A percentile compares a stretch with the other conserved stretches of the same genome.
Evolutionary conservation across 2,329 filamentous ascomycete genomes (phyloP).

Genomic region (Arthrobotrys sinensis): DNA sequence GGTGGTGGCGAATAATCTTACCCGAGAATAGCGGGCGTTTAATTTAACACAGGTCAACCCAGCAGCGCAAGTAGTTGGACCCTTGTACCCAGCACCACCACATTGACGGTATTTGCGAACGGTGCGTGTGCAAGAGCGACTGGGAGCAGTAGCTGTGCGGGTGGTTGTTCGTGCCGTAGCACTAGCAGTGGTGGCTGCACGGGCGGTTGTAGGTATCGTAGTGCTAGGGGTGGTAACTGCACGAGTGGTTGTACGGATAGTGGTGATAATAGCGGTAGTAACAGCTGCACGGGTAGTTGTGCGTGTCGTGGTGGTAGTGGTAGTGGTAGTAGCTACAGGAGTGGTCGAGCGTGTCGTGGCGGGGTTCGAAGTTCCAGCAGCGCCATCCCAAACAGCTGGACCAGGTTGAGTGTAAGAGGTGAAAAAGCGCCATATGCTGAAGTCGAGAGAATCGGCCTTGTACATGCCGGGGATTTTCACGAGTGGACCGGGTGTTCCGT

Average conservation of each 20-base stretch:
- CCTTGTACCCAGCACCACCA: conserved; percentile 6
- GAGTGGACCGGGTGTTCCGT: conserved; percentile 61
- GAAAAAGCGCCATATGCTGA: conserved; percentile 1
- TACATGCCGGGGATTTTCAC: conserved; percentile 63
- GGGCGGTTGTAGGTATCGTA: too few relatives aligned
- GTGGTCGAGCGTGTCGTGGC: too few relatives aligned
- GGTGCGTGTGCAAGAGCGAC: not conserved
- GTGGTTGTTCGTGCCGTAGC: not conserved
- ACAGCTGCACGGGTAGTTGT: too few relatives aligned
- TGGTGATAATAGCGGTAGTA: too few relatives aligned
- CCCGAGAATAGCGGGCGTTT: conserved; percentile 2
- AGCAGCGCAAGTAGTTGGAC: conserved; percentile 5
- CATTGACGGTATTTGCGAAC: conserved; percentile 11
- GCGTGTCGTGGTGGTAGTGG: too few relatives aligned
- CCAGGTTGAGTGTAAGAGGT: not conserved
- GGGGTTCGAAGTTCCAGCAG: not conserved
- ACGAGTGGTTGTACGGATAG: too few relatives aligned
- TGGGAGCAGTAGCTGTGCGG: not conserved
- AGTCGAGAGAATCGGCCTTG: conserved; percentile 59
- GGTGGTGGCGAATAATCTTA: not conserved
- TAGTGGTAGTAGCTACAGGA: too few relatives aligned
- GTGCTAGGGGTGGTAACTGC: too few relatives aligned
- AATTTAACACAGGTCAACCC: conserved; percentile 12
- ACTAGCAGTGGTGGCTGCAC: too few relatives aligned
- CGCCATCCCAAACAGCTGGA: not conserved